These are phyloP conservation scores for Ceratocystis papillata DNA, from an alignment of 2,329 filamentous ascomycete genomes.

Conservation along the genomic window DNA sequence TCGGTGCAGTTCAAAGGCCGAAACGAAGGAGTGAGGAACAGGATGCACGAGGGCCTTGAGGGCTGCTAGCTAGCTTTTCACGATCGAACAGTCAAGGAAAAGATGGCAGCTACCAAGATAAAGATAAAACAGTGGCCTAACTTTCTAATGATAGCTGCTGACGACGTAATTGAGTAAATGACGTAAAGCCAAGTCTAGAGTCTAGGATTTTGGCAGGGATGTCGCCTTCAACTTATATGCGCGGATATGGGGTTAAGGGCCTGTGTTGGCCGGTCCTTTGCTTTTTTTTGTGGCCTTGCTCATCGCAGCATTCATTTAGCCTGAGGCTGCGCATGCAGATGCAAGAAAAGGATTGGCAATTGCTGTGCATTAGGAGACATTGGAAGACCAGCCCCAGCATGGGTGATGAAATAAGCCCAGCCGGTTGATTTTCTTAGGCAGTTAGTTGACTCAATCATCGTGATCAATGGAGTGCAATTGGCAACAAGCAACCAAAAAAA, in stretches of 20 bases:
- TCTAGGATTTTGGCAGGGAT: conserved; percentile 9
- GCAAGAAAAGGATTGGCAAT: neutral
- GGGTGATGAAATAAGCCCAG: neutral
- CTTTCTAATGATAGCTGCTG: neutral
- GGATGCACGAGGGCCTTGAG: conserved; percentile 1
- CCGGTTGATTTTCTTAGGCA: neutral
- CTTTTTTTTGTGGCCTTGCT: neutral
- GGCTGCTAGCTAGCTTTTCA: neutral
- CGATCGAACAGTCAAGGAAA: neutral
- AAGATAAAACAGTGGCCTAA: neutral
- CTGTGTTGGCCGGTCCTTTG: neutral
- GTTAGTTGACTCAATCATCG: neutral
- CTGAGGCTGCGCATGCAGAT: neutral
- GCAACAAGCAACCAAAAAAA: neutral
- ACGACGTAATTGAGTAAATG: conserved; percentile 1
- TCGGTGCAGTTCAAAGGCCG: neutral
- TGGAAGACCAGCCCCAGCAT: neutral
- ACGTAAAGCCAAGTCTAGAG: neutral
- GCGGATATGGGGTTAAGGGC: neutral
- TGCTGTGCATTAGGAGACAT: neutral
- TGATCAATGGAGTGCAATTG: neutral
- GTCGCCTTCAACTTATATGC: neutral
- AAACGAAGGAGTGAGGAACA: neutral
- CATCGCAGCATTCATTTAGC: neutral
- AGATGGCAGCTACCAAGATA: neutral